These are phyloP conservation scores for Tulasnella sp. DNA, from an alignment of 768 basidiomycete species.

Conservation along the genomic window DNA sequence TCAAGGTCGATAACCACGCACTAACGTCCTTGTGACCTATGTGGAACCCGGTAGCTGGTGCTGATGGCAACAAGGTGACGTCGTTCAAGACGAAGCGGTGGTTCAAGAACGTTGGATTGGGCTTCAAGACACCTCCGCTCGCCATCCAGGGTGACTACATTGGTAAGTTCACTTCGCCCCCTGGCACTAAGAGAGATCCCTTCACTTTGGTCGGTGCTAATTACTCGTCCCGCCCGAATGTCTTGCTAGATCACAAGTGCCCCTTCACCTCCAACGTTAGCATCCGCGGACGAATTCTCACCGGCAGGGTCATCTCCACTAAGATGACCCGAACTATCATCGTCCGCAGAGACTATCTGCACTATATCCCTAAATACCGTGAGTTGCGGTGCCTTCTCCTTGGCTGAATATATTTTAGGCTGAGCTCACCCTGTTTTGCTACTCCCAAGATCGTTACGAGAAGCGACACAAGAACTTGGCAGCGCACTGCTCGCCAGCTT, in stretches of 20 bases:
- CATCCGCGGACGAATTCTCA: constrained; percentile 97
- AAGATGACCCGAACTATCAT: constrained; percentile 99
- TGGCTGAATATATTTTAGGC: neutral
- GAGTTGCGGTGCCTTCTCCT: constrained; percentile 39
- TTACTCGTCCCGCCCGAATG: neutral
- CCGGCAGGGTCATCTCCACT: constrained; percentile 94
- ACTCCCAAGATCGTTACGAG: constrained; percentile 84
- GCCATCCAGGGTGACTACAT: constrained; percentile 96
- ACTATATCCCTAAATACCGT: constrained; percentile 99
- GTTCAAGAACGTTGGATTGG: constrained; percentile 98
- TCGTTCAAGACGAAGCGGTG: constrained; percentile 90
- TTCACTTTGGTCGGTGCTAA: neutral
- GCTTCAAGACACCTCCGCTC: constrained; percentile 93
- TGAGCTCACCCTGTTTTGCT: constrained; percentile 21
- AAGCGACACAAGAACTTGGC: constrained; percentile 99
- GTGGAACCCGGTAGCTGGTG: constrained; percentile 11
- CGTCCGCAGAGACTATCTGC: constrained; percentile 91
- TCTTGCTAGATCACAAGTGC: constrained; percentile 90
- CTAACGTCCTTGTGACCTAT: neutral
- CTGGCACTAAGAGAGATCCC: neutral
- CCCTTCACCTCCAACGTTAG: constrained; percentile 96
- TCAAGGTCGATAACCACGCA: neutral
- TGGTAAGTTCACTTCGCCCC: constrained; percentile 52
- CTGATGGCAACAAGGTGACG: constrained; percentile 84
- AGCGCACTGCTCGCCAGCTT: constrained; percentile 94